Percentiles rank a stretch among this genome's conserved stretches.
phyloP scores from a whole-genome alignment of 768 basidiomycete genomes.

The Rhodotorula toruloides region DNA sequence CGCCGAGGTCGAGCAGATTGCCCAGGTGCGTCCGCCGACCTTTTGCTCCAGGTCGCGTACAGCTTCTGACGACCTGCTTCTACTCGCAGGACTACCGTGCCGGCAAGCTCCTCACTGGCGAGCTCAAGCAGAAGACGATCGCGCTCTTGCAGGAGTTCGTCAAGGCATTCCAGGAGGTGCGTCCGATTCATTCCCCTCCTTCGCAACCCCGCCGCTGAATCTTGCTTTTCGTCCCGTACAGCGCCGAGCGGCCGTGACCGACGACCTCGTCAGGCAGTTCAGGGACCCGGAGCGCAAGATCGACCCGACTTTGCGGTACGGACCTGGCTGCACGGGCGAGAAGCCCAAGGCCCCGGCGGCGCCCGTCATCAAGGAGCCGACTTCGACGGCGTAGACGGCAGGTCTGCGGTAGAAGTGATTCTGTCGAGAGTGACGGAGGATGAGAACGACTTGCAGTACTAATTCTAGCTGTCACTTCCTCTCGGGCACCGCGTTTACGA shows the following conservation, averaged over 20 bases:
- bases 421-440: no score
- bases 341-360: constrained; percentile 4
- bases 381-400: no score
- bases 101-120: constrained; percentile 77
- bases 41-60: not conserved
- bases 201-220: not conserved
- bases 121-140: constrained; percentile 86
- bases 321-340: constrained; percentile 31
- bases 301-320: constrained; percentile 45
- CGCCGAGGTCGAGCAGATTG: constrained; percentile 70
- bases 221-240: constrained; percentile 44
- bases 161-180: constrained; percentile 73
- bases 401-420: no score
- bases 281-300: constrained; percentile 80
- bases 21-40: constrained; percentile 56
- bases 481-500: no score
- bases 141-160: constrained; percentile 74
- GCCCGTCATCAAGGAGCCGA: no score
- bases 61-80: not conserved
- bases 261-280: constrained; percentile 65
- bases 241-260: constrained; percentile 74
- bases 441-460: no score
- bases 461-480: no score
- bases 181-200: constrained; percentile 13
- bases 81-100: constrained; percentile 75